Evolutionary conservation across 2,329 filamentous ascomycete species (phyloP).

Genomic region (Sphaerulina musiva): DNA sequence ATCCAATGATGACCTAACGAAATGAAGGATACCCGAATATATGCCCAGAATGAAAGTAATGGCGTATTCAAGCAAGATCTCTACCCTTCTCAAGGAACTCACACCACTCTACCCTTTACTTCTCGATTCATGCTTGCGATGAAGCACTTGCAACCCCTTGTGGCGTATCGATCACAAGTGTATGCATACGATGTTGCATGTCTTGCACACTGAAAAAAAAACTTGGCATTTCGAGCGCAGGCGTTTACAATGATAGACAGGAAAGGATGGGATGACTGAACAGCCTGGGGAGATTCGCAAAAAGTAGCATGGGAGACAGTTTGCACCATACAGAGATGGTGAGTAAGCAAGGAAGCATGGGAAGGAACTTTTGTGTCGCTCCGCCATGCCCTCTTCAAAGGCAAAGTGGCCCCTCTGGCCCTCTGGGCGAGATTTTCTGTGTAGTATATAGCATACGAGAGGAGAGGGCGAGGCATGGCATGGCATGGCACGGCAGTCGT

Average conservation of each 20-base stretch:
- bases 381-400: no score
- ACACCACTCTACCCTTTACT: constrained; percentile 14
- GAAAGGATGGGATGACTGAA: constrained; percentile 12
- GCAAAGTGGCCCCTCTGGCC: no score
- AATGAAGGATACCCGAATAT: constrained; percentile 3
- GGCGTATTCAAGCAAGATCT: not conserved
- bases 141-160: constrained; percentile 1
- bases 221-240: constrained; percentile 11
- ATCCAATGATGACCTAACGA: constrained; percentile 13
- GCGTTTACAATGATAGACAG: constrained; percentile 7
- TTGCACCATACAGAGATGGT: not conserved
- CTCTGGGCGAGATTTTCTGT: no score
- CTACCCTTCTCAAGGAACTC: not conserved
- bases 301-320: not conserved
- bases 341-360: not conserved
- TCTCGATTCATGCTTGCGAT: constrained; percentile 14
- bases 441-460: not conserved
- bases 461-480: no score
- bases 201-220: not conserved
- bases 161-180: constrained; percentile 1
- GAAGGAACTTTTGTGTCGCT: not conserved
- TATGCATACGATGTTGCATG: constrained; percentile 7
- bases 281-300: not conserved
- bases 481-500: no score
- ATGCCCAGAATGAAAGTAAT: constrained; percentile 5